Conservation (phyloP, 345 rosid genomes). For the Populus deltoides region DNA sequence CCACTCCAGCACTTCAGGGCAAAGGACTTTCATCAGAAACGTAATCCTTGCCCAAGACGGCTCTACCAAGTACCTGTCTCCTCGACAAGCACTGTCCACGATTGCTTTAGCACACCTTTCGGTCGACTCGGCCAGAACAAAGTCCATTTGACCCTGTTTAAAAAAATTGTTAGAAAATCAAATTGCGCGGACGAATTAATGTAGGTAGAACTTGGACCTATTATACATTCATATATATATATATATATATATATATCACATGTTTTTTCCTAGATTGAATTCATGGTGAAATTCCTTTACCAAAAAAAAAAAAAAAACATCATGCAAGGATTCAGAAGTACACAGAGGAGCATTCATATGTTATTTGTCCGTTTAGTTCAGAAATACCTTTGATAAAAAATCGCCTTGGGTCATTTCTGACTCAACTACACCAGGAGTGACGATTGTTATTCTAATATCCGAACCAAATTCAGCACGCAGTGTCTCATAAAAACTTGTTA, state of each 20-base stretch:
- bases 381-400: background rate
- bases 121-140: background rate
- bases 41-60: slow-evolving; percentile 3
- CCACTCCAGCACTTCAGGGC: slow-evolving; percentile 15
- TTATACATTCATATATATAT: too few relatives aligned
- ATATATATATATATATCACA: too few relatives aligned
- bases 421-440: slow-evolving; percentile 39
- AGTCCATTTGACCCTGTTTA: background rate
- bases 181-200: background rate
- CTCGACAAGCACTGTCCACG: slow-evolving; percentile 16
- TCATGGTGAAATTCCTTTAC: too few relatives aligned
- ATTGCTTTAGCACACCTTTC: slow-evolving; percentile 12
- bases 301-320: background rate
- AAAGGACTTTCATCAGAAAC: background rate
- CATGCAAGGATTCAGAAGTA: background rate
- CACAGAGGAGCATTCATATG: background rate
- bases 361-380: background rate
- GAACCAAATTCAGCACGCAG: slow-evolving; percentile 40
- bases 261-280: too few relatives aligned
- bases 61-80: slow-evolving; percentile 15
- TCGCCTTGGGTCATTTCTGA: slow-evolving; percentile 45
- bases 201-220: too few relatives aligned
- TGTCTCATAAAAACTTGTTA: slow-evolving; percentile 44
- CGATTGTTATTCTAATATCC: slow-evolving; percentile 42
- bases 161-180: background rate